phyloP scores from a whole-genome alignment of 345 rosid genomes.

The Populus tremula region DNA sequence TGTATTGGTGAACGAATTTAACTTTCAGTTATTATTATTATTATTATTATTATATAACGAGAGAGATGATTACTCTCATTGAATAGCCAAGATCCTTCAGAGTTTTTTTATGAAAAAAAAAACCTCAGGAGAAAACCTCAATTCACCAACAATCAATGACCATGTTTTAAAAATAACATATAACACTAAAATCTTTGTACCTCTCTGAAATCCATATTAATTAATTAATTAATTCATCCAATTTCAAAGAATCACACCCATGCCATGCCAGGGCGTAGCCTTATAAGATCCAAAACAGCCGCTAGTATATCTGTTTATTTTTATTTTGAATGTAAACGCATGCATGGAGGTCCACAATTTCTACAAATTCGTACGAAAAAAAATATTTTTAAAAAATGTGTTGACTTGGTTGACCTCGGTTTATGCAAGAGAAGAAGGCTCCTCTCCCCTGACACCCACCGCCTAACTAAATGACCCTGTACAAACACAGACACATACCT shows the following conservation, averaged over 20 bases:
- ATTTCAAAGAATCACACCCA: background rate
- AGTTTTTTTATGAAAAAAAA: too few relatives aligned
- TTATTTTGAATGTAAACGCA: background rate
- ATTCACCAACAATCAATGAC: too few relatives aligned
- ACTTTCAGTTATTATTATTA: too few relatives aligned
- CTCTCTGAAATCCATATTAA: too few relatives aligned
- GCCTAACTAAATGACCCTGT: background rate
- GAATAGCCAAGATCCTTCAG: too few relatives aligned
- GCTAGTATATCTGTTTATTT: background rate
- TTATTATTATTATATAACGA: too few relatives aligned
- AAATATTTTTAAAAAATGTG: slow-evolving; percentile 1
- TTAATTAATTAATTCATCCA: background rate
- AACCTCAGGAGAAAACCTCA: too few relatives aligned
- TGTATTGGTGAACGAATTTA: too few relatives aligned
- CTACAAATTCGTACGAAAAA: background rate
- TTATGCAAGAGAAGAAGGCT: slow-evolving; percentile 2
- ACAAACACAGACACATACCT: background rate
- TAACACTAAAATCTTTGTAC: background rate
- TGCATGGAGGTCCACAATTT: background rate
- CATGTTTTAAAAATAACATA: background rate
- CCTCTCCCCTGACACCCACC: background rate
- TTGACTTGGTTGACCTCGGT: slow-evolving; percentile 54
- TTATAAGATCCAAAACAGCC: background rate
- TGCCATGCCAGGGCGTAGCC: background rate
- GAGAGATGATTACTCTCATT: too few relatives aligned